These are phyloP conservation scores for Ceratopteris richardii DNA, from an alignment of 75 land plant species.

Conservation along the genomic window DNA sequence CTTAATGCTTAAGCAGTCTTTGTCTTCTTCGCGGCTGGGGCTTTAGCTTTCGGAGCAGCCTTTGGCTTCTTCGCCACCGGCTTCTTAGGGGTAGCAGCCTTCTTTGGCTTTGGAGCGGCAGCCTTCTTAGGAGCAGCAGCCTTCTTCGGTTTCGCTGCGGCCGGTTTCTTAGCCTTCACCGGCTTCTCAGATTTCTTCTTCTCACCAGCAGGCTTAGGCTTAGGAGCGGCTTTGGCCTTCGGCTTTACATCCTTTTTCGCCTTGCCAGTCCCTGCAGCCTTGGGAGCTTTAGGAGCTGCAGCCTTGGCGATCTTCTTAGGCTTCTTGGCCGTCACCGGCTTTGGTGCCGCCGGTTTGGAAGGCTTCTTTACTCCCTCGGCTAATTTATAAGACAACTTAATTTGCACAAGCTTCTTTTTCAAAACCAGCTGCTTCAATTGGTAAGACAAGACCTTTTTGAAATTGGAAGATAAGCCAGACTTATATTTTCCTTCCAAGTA, in stretches of 20 bases:
- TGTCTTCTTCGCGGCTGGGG: not conserved
- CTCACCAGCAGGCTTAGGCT: too few species aligned
- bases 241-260: too few species aligned
- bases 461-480: slow-evolving; percentile 36
- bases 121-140: slow-evolving; percentile 8
- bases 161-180: not conserved
- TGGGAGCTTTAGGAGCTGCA: too few species aligned
- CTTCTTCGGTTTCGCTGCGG: slow-evolving; percentile 3
- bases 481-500: slow-evolving; percentile 42
- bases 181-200: too few species aligned
- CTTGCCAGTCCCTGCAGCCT: too few species aligned
- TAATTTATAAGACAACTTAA: slow-evolving; percentile 10
- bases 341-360: slow-evolving; percentile 4
- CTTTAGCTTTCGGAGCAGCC: not conserved
- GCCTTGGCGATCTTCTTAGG: not conserved
- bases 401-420: slow-evolving; percentile 8
- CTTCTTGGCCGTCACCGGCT: slow-evolving; percentile 11
- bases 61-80: slow-evolving; percentile 11
- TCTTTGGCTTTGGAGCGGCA: not conserved
- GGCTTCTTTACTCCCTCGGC: slow-evolving; percentile 26
- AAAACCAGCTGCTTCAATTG: not conserved
- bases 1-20: not conserved
- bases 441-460: slow-evolving; percentile 2
- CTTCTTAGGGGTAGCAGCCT: slow-evolving; percentile 9
- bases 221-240: too few species aligned